These are phyloP conservation scores for Globisporangium mamillatum DNA, from an alignment of 352 stramenopile species.

Conservation along the genomic window DNA sequence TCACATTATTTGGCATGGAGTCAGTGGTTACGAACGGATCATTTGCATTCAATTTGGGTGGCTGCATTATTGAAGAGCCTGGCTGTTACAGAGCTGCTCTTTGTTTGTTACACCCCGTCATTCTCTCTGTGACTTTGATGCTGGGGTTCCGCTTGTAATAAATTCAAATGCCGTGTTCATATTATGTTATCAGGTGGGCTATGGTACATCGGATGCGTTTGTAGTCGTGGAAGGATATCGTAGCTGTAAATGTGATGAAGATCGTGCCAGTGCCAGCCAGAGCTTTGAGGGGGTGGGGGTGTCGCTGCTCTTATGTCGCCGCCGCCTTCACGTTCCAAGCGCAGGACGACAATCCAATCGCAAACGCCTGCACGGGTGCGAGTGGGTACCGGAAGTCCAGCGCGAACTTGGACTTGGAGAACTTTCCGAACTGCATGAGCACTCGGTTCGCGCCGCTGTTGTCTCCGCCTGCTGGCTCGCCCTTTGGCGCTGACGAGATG, in stretches of 20 bases:
- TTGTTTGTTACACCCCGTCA: no score
- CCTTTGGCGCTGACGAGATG: slow-evolving; percentile 19
- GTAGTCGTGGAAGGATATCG: neutral
- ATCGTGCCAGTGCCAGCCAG: neutral
- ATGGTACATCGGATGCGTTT: neutral
- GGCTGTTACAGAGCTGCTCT: no score
- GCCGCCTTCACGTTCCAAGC: slow-evolving; percentile 71
- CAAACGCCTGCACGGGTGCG: slow-evolving; percentile 83
- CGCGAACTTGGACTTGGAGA: slow-evolving; percentile 82
- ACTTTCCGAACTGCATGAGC: slow-evolving; percentile 89
- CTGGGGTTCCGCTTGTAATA: neutral
- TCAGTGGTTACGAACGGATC: neutral
- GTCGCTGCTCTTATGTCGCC: slow-evolving; percentile 6
- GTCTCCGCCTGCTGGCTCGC: slow-evolving; percentile 21
- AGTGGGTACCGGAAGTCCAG: slow-evolving; percentile 87
- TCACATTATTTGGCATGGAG: neutral
- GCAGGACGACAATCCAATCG: slow-evolving; percentile 81
- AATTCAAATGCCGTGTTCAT: neutral
- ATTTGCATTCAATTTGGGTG: neutral
- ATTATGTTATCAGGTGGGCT: neutral
- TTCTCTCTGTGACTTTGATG: no score
- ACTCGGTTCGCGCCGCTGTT: slow-evolving; percentile 51
- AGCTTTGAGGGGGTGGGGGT: neutral
- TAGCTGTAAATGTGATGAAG: neutral
- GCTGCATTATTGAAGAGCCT: no score